Base-by-base conservation (phyloP, 2,329 filamentous ascomycete genomes). In the Bipolaris cookei region DNA sequence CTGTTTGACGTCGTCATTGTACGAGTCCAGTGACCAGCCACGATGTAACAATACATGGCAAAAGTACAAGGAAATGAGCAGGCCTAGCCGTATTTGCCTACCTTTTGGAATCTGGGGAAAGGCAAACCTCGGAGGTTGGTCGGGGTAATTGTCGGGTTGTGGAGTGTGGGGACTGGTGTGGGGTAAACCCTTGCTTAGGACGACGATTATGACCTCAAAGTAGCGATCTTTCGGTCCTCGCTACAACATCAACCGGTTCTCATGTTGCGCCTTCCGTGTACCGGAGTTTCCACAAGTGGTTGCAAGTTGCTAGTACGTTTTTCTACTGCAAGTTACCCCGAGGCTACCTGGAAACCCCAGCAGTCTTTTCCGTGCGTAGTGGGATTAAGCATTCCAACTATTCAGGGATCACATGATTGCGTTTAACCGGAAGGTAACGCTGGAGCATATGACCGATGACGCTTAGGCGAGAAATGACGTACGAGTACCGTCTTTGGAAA, bases 91-190 rank as follows among this genome's bases (percentile, higher is more conserved):
- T 38, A 11, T 38, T 11, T 54, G 32, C n/a, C 35, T 54, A 18
- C 45, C 38, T 18, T 54, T 32, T 25, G 23, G 28, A 28, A 8
- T 35, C 21, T 42, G 44, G 44, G 37, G 16, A 38, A 30, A 21
- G 20, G 35, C 2, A 43, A 16, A 28, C n/a, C 28, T 49, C 51
- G 51, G 37, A 49, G 45, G 8, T 23, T 28, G 51, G 45, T 43
- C 51, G 38, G 45, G 51, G 20, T 35, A 18, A 37, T 35, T n/a
- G 6, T 50, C 45, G 51, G 25, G 51, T n/a, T 35, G 45, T 42
- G 37, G 6, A 50, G 35, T 54, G 51, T 38, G 51, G 51, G 32
- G 45, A 11, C 18, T 30, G 30, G 13, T 14, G 45, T 38, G 51
- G 45, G 51, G 51, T 50, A 42, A 20, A 54, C 8, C 43, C 21